Conservation (phyloP, 1,139 yeast species). For the Geotrichum reessii region DNA sequence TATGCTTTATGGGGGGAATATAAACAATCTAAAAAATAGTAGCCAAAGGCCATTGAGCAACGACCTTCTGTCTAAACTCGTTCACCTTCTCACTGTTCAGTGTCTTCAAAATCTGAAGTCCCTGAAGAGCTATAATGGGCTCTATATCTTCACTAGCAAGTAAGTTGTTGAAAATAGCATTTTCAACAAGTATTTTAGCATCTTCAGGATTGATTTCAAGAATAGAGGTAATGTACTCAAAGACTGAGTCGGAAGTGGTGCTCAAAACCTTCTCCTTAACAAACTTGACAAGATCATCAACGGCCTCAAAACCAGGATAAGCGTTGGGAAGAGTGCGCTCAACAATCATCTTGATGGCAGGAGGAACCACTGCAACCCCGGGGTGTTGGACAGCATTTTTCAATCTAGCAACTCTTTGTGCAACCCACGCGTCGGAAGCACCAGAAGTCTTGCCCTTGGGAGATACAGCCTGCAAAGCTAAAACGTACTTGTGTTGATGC, state of each 20-base stretch:
- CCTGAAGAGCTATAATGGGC: slow-evolving; percentile 2
- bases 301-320: slow-evolving; percentile 29
- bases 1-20: background rate
- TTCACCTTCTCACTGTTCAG: slow-evolving; percentile 20
- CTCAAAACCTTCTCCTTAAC: slow-evolving; percentile 27
- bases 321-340: slow-evolving; percentile 31
- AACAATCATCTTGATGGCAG: slow-evolving; percentile 33
- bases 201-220: slow-evolving; percentile 6
- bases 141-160: slow-evolving; percentile 11
- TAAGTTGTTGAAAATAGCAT: slow-evolving; percentile 23
- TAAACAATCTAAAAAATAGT: slow-evolving; percentile 16
- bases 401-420: slow-evolving; percentile 28
- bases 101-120: slow-evolving; percentile 15
- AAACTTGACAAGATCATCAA: slow-evolving; percentile 24
- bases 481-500: slow-evolving; percentile 42
- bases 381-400: slow-evolving; percentile 26
- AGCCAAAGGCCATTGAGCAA: slow-evolving; percentile 26
- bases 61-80: slow-evolving; percentile 20
- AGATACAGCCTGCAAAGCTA: slow-evolving; percentile 42
- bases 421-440: slow-evolving; percentile 29
- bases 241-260: slow-evolving; percentile 14
- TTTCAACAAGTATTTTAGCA: slow-evolving; percentile 18
- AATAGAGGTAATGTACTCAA: slow-evolving; percentile 13
- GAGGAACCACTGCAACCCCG: slow-evolving; percentile 24
- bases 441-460: slow-evolving; percentile 36